phyloP scores from a whole-genome alignment of 148 eudicot species.

The Selenicereus undatus region DNA sequence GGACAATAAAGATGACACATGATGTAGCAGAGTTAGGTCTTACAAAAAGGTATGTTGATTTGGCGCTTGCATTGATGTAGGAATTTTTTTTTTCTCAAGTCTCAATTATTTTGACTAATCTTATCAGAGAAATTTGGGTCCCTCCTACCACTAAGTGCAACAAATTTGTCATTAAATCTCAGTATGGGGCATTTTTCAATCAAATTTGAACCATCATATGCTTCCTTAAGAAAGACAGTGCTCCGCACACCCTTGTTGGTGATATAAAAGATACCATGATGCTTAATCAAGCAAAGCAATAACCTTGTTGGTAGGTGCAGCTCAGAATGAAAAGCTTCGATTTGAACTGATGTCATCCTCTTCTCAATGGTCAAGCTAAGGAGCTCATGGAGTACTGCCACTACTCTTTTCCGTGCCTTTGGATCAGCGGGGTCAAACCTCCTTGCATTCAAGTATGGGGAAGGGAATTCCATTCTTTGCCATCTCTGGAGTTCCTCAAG shows the following conservation, averaged over 20 bases:
- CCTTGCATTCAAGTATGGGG: constrained; percentile 86
- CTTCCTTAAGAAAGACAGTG: constrained; percentile 86
- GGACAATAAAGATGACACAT: background rate
- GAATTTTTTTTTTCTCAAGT: too few species aligned
- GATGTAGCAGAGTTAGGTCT: background rate
- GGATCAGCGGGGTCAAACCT: constrained; percentile 67
- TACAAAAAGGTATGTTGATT: background rate
- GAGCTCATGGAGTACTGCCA: constrained; percentile 91
- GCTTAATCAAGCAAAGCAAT: constrained; percentile 83
- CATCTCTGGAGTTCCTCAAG: constrained; percentile 74
- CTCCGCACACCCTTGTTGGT: constrained; percentile 83
- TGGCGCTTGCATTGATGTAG: background rate
- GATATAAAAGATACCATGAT: constrained; percentile 85
- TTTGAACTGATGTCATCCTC: constrained; percentile 71
- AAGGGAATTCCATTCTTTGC: constrained; percentile 89
- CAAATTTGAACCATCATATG: constrained; percentile 74
- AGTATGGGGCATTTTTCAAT: constrained; percentile 67
- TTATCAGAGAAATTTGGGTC: constrained; percentile 30
- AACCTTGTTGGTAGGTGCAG: constrained; percentile 66
- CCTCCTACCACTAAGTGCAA: constrained; percentile 64
- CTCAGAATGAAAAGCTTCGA: constrained; percentile 74
- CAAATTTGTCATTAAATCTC: constrained; percentile 67
- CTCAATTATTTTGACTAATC: constrained; percentile 6
- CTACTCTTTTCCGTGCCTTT: constrained; percentile 67
- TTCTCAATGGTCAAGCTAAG: constrained; percentile 84